These are phyloP conservation scores for Nemania sp. DNA, from an alignment of 2,329 filamentous ascomycete species.

Conservation along the genomic window DNA sequence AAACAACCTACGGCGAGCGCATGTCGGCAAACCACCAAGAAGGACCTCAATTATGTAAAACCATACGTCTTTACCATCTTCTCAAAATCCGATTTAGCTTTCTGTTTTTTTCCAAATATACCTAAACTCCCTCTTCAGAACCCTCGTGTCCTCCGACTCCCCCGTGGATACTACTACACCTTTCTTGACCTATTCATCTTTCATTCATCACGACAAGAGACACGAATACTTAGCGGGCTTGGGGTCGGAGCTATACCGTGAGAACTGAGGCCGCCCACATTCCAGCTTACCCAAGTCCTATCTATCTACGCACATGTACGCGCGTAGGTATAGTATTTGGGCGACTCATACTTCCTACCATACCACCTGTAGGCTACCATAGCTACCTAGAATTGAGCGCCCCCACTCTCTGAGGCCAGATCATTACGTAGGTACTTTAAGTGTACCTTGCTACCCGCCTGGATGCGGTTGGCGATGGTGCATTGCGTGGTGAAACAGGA, in stretches of 20 bases:
- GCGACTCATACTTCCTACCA: conserved; percentile 24
- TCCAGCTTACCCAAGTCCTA: conserved; percentile 29
- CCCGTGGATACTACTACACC: neutral
- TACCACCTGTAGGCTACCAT: no score
- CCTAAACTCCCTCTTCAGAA: neutral
- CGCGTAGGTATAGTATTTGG: conserved; percentile 1
- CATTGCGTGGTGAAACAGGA: conserved; percentile 17
- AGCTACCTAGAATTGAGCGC: conserved; percentile 21
- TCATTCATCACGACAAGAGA: conserved; percentile 9
- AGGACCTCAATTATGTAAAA: neutral
- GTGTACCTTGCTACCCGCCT: conserved; percentile 20
- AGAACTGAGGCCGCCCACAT: conserved; percentile 36
- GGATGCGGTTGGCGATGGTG: conserved; percentile 26
- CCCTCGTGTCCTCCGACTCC: neutral
- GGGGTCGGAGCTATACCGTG: conserved; percentile 4
- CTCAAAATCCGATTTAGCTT: conserved; percentile 3
- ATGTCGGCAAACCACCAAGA: neutral
- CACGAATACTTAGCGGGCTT: conserved; percentile 4
- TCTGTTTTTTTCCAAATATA: no score
- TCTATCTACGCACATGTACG: neutral
- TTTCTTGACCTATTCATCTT: neutral
- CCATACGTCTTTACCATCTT: conserved; percentile 7
- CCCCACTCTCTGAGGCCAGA: conserved; percentile 23
- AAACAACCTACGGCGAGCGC: conserved; percentile 23
- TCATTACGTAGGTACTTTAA: conserved; percentile 12